Conservation (phyloP, 2,329 filamentous ascomycete species). For the Tolypocladium amazonense region DNA sequence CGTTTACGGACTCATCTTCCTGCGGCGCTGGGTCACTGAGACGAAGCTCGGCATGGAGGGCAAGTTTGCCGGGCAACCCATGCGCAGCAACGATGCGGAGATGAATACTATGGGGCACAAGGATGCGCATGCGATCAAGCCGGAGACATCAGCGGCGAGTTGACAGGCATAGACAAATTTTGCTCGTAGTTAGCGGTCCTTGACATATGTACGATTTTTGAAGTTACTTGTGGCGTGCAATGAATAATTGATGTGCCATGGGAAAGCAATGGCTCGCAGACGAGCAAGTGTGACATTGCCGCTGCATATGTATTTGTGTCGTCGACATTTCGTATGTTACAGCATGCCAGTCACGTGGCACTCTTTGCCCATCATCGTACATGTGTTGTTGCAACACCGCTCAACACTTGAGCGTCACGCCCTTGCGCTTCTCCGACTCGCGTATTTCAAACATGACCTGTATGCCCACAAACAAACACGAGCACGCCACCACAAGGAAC, state of each 20-base stretch:
- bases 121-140: constrained; percentile 4
- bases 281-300: background rate
- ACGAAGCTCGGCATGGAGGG: constrained; percentile 30
- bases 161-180: background rate
- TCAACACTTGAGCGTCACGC: constrained; percentile 75
- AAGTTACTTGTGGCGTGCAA: background rate
- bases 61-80: constrained; percentile 23
- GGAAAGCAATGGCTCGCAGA: background rate
- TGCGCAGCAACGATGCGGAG: constrained; percentile 14
- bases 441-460: constrained; percentile 97
- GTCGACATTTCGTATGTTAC: background rate
- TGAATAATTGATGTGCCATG: background rate
- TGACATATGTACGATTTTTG: no score
- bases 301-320: no score
- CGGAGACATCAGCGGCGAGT: constrained; percentile 5
- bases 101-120: constrained; percentile 10
- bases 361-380: background rate
- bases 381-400: background rate
- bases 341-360: background rate
- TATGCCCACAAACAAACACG: constrained; percentile 69
- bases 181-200: background rate
- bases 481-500: constrained; percentile 63
- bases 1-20: constrained; percentile 37
- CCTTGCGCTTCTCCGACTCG: constrained; percentile 71
- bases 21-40: constrained; percentile 39